Evolutionary conservation across 805 yeast species (phyloP), one percentile per base, ranked within the genome.

Genomic region (Saturnispora sanitii): DNA sequence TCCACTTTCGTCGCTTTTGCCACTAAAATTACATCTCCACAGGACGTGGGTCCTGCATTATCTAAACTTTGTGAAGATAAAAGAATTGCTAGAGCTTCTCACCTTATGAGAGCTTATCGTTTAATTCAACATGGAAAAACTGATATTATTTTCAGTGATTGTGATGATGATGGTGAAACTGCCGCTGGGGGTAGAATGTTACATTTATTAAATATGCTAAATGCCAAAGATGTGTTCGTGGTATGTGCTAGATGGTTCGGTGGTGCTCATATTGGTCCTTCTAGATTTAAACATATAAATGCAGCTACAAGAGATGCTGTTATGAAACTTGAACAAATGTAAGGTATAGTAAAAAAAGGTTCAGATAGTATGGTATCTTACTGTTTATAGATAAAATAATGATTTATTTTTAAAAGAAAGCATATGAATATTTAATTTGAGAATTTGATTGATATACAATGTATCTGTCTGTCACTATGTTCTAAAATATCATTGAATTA

Each of bases 81-180:
- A 28, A 81, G 76, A 56, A 68, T 92, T 13, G 58, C 77, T 6
- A 69, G 71, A 46, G 79, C 96, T 0, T 57, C 71, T 1, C 97
- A 90, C 59, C 79, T 80, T 45, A 92, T 92, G 79, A 73, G 77
- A 13, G 92, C 95, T 0, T 88, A 90, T 81, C 65, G 97, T 47
- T 80, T 92, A 3, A 67, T n/a, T n/a, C n/a, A n/a, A n/a, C n/a
- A n/a, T n/a, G n/a, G 68, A 42, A 57, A 69, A n/a, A 58, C 55
- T 1, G 84, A 79, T 0, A 71, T 76, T 0, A 67, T 71, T 28
- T 71, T 68, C 36, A 92, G 84, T 51, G 96, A 92, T 51, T 87
- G 84, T 51, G 96, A 92, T 54, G 97, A 92, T 57, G 98, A 90
- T 55, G 98, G 98, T 3, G 98, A 92, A 55, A 71, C 94, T 0